Base-by-base conservation (phyloP, 495 filamentous ascomycete species). In the Aeminium ludgeri region DNA sequence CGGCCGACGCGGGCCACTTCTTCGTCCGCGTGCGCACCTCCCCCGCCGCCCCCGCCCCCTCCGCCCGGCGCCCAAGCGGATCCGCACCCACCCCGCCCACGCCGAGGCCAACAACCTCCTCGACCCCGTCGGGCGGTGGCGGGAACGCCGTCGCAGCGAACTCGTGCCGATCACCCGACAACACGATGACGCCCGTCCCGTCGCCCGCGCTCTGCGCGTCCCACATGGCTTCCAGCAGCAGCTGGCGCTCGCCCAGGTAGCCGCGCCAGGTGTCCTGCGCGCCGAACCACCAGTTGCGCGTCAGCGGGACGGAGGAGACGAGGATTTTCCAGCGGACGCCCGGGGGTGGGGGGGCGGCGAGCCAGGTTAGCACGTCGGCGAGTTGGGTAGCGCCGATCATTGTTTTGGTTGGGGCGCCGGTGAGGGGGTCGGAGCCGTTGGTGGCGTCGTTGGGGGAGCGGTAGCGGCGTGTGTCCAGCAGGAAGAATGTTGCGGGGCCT, bases 251-350 rank as follows among this genome's bases (percentile, higher is more conserved):
- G 33, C 66, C 50, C 10, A 93, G 65, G 59, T 86, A 94, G 0
- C 84, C 86, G 28, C 78, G 84, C 89, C 89, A 97, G 2, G 89
- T 95, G 53, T 97, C 89, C 31, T 70, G 64, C 3, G 67, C 73
- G 41, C 82, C 81, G 48, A 89, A 68, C 20, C 68, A 74, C 89
- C 89, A 97, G 60, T 97, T 97, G 59, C 91, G 86, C 11, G 89
- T 96, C 60, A 97, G 94, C 0, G 89, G 89, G 23, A 95, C 76
- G 20, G 78, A 82, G 34, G 80, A 82, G 4, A 82, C 73, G 28
- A 97, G 60, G 54, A 97, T 75, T 62, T 96, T 96, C 87, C 87
- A 97, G 43, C 78, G 76, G 0, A 93, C 80, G 10, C 82, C 83
- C 28, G 63, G 63, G 0, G 77, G 77, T 41, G 80, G 75, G 0